phyloP scores from a whole-genome alignment of 208 protist species.

The Blastocrithidia nonstop region DNA sequence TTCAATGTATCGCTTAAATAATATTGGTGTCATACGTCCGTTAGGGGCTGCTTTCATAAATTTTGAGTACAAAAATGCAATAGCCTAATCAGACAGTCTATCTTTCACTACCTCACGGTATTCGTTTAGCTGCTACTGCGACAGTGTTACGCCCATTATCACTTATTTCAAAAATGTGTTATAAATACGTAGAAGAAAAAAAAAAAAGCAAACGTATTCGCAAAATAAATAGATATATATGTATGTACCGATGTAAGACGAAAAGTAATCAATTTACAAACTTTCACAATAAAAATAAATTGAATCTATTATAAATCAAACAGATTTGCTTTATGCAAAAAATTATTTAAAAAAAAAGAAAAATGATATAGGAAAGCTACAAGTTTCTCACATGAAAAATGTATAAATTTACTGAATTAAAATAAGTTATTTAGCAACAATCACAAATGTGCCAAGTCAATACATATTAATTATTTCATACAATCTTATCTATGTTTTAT shows the following conservation, averaged over 20 bases:
- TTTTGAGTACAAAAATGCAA: slow-evolving; percentile 57
- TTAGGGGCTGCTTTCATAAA: slow-evolving; percentile 60
- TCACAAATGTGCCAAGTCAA: no score
- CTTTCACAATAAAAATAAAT: not conserved
- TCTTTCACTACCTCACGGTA: slow-evolving; percentile 72
- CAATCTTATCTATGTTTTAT: no score
- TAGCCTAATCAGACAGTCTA: slow-evolving; percentile 66
- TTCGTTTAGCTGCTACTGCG: slow-evolving; percentile 60
- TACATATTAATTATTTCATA: no score
- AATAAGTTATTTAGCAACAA: no score
- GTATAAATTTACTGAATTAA: no score
- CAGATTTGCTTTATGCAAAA: no score
- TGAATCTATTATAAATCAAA: no score
- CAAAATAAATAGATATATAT: not conserved
- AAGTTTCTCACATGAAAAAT: no score
- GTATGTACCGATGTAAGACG: not conserved
- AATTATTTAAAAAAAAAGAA: no score
- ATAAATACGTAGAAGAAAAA: slow-evolving; percentile 1
- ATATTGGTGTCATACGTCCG: slow-evolving; percentile 55
- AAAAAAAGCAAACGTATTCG: slow-evolving; percentile 3
- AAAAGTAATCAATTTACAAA: slow-evolving; percentile 6
- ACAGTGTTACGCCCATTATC: slow-evolving; percentile 55
- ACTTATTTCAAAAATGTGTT: not conserved
- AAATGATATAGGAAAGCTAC: no score
- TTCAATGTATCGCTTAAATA: slow-evolving; percentile 78